These are phyloP conservation scores for Caryopteris hybrid DNA, from an alignment of 305 asterid species.

Conservation along the genomic window DNA sequence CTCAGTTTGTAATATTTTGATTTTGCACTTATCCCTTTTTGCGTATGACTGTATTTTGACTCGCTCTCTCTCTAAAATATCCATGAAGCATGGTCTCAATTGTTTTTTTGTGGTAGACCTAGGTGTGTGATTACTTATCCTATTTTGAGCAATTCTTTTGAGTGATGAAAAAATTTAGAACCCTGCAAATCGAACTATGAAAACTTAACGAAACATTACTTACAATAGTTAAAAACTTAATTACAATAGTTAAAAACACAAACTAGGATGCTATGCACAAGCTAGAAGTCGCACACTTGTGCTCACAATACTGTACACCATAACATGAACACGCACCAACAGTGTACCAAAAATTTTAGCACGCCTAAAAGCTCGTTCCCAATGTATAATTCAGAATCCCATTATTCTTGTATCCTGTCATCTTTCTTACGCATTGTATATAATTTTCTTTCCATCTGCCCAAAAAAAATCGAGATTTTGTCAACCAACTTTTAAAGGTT, in stretches of 20 bases:
- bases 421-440: slow-evolving; percentile 37
- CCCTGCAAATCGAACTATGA: not conserved
- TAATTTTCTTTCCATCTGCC: slow-evolving; percentile 55
- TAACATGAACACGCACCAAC: not conserved
- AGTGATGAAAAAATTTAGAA: not conserved
- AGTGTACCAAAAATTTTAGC: not conserved
- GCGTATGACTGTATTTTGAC: not conserved
- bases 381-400: not conserved
- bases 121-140: no score
- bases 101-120: no score
- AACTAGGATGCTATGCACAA: not conserved
- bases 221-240: slow-evolving; percentile 11
- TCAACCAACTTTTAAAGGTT: no score
- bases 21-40: not conserved
- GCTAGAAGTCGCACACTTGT: not conserved
- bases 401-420: slow-evolving; percentile 33
- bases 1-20: not conserved
- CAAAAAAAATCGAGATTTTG: no score
- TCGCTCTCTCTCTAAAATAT: no score
- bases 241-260: not conserved
- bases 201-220: not conserved
- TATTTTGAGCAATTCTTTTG: not conserved
- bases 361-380: not conserved
- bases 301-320: slow-evolving; percentile 11
- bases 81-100: no score